phyloP scores from a whole-genome alignment of 2,329 filamentous ascomycete genomes.

The Hypoxylon sp. region DNA sequence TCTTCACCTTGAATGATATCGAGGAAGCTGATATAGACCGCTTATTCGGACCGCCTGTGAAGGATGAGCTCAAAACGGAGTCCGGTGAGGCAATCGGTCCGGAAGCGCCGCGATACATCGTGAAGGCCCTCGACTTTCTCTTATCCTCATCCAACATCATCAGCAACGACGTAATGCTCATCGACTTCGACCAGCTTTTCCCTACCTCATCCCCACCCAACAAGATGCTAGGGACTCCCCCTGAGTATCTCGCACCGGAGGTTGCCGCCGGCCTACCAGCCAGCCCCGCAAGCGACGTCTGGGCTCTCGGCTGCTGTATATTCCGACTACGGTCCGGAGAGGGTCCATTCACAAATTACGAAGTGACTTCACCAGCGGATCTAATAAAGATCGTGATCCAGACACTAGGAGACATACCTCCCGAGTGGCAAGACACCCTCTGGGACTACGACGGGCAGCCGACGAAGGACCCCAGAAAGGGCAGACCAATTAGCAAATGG shows the following conservation, averaged over 20 bases:
- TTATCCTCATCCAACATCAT: conserved; percentile 32
- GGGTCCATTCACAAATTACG: conserved; percentile 27
- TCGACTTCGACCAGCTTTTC: conserved; percentile 33
- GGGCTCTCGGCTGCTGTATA: conserved; percentile 27
- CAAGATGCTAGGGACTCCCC: conserved; percentile 38
- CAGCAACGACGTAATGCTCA: conserved; percentile 32
- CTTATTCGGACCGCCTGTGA: conserved; percentile 37
- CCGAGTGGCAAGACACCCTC: conserved; percentile 23
- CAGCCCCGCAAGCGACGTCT: conserved; percentile 37
- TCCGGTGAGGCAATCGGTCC: conserved; percentile 34
- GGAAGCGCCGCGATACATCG: conserved; percentile 44
- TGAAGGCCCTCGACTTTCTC: conserved; percentile 40
- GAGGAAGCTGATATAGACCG: conserved; percentile 23
- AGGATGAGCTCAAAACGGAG: conserved; percentile 29
- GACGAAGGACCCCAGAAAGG: conserved; percentile 26
- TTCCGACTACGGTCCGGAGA: conserved; percentile 32
- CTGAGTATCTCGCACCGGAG: conserved; percentile 43
- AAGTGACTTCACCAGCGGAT: conserved; percentile 28
- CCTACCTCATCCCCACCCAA: conserved; percentile 33
- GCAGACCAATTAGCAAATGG: conserved; percentile 12
- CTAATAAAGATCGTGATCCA: conserved; percentile 23
- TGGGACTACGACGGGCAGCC: conserved; percentile 34
- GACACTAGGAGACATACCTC: conserved; percentile 32
- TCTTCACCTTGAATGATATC: conserved; percentile 24
- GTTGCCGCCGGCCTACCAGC: conserved; percentile 35